A percentile compares a stretch with the other conserved stretches of the same genome.
Conservation (phyloP, 2,329 filamentous ascomycete genomes). For the Penicillium expansum region DNA sequence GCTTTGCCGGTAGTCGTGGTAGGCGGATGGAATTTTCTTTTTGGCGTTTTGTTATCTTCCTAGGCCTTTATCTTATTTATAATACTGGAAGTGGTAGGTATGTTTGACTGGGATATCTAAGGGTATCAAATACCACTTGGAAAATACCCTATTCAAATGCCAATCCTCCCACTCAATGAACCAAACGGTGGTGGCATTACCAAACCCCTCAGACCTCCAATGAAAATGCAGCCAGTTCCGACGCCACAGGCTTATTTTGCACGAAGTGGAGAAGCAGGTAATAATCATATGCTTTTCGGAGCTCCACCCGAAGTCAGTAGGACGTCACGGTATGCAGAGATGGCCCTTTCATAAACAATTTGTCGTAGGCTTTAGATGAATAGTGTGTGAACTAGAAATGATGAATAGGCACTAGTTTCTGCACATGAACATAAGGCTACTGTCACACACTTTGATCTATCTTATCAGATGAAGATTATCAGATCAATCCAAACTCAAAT, state of each 20-base stretch:
- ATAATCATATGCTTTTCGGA: not conserved
- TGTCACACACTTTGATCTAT: not conserved
- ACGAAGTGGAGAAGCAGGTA: not conserved
- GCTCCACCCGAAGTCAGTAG: not conserved
- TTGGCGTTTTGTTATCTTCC: not conserved
- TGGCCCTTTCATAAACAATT: not conserved
- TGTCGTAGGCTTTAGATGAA: not conserved
- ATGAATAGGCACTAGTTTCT: not conserved
- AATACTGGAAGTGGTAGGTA: not conserved
- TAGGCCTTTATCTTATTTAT: not conserved
- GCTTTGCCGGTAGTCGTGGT: no score
- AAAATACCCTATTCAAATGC: not conserved
- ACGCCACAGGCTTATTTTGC: not conserved
- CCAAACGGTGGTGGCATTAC: no score
- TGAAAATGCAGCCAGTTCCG: not conserved
- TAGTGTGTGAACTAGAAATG: no score
- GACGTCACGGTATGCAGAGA: not conserved
- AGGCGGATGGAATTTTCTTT: no score
- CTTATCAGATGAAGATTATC: slow-evolving; percentile 2
- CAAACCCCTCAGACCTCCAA: no score
- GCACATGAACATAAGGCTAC: not conserved
- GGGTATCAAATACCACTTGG: no score
- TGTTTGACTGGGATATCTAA: not conserved
- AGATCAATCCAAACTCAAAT: not conserved
- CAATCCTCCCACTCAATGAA: not conserved